These are phyloP conservation scores for Saturnispora gosingensis DNA, from an alignment of 805 yeast species.

Conservation along the genomic window DNA sequence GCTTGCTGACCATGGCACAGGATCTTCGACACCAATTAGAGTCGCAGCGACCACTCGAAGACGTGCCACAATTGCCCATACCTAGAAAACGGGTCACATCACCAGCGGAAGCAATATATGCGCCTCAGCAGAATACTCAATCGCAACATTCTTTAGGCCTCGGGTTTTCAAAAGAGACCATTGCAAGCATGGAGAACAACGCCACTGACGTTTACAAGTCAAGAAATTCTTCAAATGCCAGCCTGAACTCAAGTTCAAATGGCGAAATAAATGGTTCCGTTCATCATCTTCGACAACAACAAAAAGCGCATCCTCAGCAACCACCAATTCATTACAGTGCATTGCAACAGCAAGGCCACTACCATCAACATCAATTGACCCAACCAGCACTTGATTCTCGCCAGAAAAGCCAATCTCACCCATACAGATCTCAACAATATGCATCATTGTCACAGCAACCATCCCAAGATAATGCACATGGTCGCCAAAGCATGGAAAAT, in stretches of 20 bases:
- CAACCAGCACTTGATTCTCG: not conserved
- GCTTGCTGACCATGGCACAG: not conserved
- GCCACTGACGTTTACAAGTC: not conserved
- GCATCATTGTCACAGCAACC: not conserved
- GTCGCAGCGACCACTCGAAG: not conserved
- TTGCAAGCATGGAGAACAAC: not conserved
- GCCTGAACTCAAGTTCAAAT: not conserved
- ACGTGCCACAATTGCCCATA: not conserved
- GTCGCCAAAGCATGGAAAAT: not conserved
- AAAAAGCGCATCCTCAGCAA: constrained; percentile 4
- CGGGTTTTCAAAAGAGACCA: not conserved
- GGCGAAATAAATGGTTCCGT: not conserved
- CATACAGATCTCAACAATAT: not conserved
- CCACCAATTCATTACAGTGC: constrained; percentile 1
- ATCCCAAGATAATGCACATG: not conserved
- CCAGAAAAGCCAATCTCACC: not conserved
- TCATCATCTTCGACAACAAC: constrained; percentile 9
- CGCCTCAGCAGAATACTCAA: not conserved
- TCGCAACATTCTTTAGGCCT: not conserved
- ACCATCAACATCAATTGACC: constrained; percentile 6
- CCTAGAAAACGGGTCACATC: not conserved
- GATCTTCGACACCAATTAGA: not conserved
- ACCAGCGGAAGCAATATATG: not conserved
- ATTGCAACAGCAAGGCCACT: constrained; percentile 5
- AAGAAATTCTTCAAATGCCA: not conserved